Base-by-base conservation (phyloP, 2,329 filamentous ascomycete species). In the Ramularia collo-cygni region DNA sequence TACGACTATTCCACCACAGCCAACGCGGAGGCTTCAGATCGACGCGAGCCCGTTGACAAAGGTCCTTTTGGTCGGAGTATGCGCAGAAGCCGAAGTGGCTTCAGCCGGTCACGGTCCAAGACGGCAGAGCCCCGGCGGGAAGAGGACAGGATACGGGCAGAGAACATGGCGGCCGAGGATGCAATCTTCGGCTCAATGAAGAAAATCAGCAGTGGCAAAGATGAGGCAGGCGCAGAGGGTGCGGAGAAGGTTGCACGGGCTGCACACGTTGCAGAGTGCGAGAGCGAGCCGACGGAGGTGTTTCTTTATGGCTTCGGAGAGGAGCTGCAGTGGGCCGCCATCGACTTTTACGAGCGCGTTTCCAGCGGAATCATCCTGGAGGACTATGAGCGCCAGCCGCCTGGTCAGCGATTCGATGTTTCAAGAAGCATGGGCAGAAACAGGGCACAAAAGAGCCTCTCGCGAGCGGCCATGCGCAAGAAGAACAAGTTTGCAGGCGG, bases 331-430 rank as follows among this genome's bases (percentile, higher is more conserved):
- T 95, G 92, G 75, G 87, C 89, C 18, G 88, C 88, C 24, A 81
- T 96, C 53, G 80, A 84, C 52, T 85, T 86, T 65, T 96, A 84
- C 66, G 90, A 95, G 68, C 77, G 81, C 44, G 79, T 94, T 29
- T 90, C 85, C 5, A 64, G 67, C 21, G 89, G 89, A 17, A 69
- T 78, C 47, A 86, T 95, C 59, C 89, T 89, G 64, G 90, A 96
- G 66, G 89, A 95, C 65, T 96, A 96, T 64, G 79, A 88, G 7
- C 81, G 90, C 47, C 81, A 85, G 48, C 83, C 90, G n/a, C 84
- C 85, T 2, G 72, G 78, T 40, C 74, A 80, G 47, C 76, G 83
- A 1, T 90, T 83, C 68, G 83, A 85, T 46, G 76, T 83, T 47
- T 81, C 87, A 53, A 77, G 83, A 36, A 79, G 83, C 8, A 76